These are phyloP conservation scores for Megacollybia platyphylla DNA, from an alignment of 1,284 basidiomycete species.

Conservation along the genomic window DNA sequence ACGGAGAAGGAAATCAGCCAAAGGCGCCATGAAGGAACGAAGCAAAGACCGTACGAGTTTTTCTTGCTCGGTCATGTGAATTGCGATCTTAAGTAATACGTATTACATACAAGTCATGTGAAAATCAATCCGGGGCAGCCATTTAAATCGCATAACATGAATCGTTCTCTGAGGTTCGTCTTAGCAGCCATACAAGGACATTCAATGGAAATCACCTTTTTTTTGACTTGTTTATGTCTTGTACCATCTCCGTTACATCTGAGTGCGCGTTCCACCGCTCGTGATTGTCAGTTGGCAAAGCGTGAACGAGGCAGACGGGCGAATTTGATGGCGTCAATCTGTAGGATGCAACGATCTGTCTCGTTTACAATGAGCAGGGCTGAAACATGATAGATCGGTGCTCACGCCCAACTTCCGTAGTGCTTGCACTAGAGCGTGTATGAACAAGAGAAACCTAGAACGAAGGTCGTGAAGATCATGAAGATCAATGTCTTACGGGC, in stretches of 20 bases:
- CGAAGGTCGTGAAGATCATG: constrained; percentile 56
- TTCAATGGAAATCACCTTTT: no score
- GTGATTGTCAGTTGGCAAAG: constrained; percentile 23
- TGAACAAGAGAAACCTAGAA: constrained; percentile 47
- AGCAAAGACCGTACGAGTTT: constrained; percentile 9
- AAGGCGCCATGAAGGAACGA: constrained; percentile 42
- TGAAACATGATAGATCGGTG: constrained; percentile 4
- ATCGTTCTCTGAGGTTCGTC: not conserved
- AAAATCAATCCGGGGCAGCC: not conserved
- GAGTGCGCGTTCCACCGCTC: not conserved
- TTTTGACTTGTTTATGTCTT: no score
- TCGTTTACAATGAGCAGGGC: not conserved
- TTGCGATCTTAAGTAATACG: no score
- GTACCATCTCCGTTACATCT: no score
- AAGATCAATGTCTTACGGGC: constrained; percentile 34
- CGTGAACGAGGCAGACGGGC: constrained; percentile 42
- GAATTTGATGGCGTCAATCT: constrained; percentile 49
- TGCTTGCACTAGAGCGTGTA: constrained; percentile 48
- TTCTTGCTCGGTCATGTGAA: no score
- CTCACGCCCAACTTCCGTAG: constrained; percentile 51
- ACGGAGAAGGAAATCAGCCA: constrained; percentile 60
- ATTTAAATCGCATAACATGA: not conserved
- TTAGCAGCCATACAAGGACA: not conserved
- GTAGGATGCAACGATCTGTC: constrained; percentile 46
- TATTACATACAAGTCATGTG: not conserved